Percentiles rank a stretch among this genome's conserved stretches.
These are phyloP conservation scores for Leccinellum rugosiceps DNA, from an alignment of 768 basidiomycete genomes.

Conservation along the genomic window DNA sequence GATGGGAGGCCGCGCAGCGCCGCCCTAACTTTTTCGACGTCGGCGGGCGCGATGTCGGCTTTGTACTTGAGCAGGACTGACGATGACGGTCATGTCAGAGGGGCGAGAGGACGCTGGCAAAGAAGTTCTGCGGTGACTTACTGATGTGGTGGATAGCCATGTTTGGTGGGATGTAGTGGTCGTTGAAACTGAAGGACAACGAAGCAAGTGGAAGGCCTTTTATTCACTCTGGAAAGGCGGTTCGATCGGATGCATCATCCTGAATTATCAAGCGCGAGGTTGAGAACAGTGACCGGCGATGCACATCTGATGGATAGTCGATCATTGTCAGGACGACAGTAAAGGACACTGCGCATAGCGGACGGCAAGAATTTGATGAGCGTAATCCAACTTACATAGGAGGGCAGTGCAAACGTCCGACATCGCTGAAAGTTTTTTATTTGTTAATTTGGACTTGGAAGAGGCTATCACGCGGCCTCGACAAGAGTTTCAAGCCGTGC, in stretches of 20 bases:
- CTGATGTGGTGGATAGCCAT: slow-evolving; percentile 21
- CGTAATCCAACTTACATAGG: too few relatives aligned
- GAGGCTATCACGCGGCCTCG: not conserved
- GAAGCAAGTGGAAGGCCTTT: not conserved
- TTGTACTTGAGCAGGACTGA: slow-evolving; percentile 25
- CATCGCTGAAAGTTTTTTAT: too few relatives aligned
- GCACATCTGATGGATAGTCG: not conserved
- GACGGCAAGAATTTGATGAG: not conserved
- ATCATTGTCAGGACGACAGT: slow-evolving; percentile 8
- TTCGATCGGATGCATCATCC: not conserved
- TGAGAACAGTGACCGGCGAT: not conserved
- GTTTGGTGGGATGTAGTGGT: not conserved
- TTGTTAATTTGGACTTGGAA: not conserved
- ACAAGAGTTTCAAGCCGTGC: not conserved
- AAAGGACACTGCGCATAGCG: slow-evolving; percentile 1
- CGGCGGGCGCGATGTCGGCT: not conserved
- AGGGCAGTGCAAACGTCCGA: too few relatives aligned
- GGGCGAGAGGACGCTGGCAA: not conserved
- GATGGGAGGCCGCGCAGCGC: slow-evolving; percentile 15
- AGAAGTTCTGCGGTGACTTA: slow-evolving; percentile 4
- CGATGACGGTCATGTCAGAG: not conserved
- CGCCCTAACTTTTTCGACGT: slow-evolving; percentile 1
- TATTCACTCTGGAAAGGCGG: not conserved
- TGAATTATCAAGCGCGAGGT: not conserved
- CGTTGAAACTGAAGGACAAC: not conserved